These are phyloP conservation scores for Scheffersomyces coipomensis DNA, from an alignment of 805 yeast species.

Conservation along the genomic window DNA sequence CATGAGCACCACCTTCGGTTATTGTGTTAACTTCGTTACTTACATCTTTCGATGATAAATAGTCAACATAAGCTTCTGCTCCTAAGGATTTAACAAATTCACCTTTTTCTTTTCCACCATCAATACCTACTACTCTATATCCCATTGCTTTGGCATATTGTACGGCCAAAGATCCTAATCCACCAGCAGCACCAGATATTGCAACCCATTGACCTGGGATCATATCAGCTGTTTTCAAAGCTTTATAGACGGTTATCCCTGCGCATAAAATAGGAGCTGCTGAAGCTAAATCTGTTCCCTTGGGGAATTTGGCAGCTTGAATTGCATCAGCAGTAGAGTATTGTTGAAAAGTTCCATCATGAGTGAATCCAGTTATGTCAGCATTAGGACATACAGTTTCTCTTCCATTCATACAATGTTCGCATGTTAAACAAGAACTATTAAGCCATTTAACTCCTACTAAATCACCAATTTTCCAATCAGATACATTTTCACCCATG, in stretches of 20 bases:
- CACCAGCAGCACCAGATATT: conserved; percentile 79
- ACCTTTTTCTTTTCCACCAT: conserved; percentile 65
- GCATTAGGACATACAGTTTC: conserved; percentile 74
- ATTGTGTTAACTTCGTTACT: conserved; percentile 52
- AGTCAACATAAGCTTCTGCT: conserved; percentile 64
- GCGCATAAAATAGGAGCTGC: conserved; percentile 87
- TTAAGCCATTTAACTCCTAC: conserved; percentile 87
- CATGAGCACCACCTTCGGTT: conserved; percentile 76
- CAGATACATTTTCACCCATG: conserved; percentile 64
- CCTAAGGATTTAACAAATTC: conserved; percentile 57
- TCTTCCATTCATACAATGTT: conserved; percentile 62
- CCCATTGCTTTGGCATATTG: conserved; percentile 82
- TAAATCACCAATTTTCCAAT: conserved; percentile 73
- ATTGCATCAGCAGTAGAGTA: conserved; percentile 86
- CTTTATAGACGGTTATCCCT: conserved; percentile 90
- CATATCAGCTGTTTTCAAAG: conserved; percentile 74
- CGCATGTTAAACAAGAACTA: conserved; percentile 75
- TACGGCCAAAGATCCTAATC: conserved; percentile 70
- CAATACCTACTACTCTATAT: conserved; percentile 66
- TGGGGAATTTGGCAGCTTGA: conserved; percentile 79
- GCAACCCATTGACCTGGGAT: conserved; percentile 75
- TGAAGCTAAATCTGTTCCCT: conserved; percentile 70
- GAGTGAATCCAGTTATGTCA: conserved; percentile 74
- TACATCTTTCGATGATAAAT: conserved; percentile 53
- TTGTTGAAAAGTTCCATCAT: conserved; percentile 90